Evolutionary conservation across 78 protist genomes (phyloP).

Genomic region (Polysphondylium violaceum): DNA sequence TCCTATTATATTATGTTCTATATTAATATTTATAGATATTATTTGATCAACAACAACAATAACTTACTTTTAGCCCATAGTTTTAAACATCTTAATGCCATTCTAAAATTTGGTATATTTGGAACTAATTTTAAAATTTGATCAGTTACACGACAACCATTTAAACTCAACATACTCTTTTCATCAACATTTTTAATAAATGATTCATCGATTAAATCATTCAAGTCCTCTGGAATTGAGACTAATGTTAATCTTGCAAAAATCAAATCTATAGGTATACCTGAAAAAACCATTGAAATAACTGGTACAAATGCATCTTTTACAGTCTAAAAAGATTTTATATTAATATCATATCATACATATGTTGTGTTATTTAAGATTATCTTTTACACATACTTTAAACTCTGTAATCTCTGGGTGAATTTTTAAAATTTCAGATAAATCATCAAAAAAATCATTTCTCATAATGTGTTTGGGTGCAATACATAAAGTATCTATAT

Average conservation of each 20-base stretch:
- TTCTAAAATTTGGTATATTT: slow-evolving; percentile 86
- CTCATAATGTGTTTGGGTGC: slow-evolving; percentile 89
- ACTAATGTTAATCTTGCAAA: slow-evolving; percentile 85
- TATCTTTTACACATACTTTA: slow-evolving; percentile 37
- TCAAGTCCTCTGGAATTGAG: slow-evolving; percentile 86
- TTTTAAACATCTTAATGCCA: slow-evolving; percentile 93
- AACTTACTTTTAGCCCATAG: slow-evolving; percentile 94
- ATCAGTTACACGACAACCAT: slow-evolving; percentile 96
- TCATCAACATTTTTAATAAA: slow-evolving; percentile 87
- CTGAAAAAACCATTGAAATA: slow-evolving; percentile 92
- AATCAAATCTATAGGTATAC: slow-evolving; percentile 94
- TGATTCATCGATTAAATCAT: slow-evolving; percentile 74
- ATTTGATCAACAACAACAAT: background rate
- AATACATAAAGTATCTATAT: slow-evolving; percentile 97
- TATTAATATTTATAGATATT: background rate
- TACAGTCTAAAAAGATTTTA: slow-evolving; percentile 79
- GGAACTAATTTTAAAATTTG: slow-evolving; percentile 94
- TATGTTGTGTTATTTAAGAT: background rate
- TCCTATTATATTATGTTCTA: slow-evolving; percentile 15
- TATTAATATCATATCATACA: background rate
- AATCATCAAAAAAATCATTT: slow-evolving; percentile 88
- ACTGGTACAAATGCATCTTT: slow-evolving; percentile 96
- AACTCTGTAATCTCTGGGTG: slow-evolving; percentile 84
- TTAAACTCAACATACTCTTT: slow-evolving; percentile 70
- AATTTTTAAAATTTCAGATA: slow-evolving; percentile 65